Evolutionary conservation across 73 alveolate species (phyloP).

Genomic region (Paramecium bursaria): DNA sequence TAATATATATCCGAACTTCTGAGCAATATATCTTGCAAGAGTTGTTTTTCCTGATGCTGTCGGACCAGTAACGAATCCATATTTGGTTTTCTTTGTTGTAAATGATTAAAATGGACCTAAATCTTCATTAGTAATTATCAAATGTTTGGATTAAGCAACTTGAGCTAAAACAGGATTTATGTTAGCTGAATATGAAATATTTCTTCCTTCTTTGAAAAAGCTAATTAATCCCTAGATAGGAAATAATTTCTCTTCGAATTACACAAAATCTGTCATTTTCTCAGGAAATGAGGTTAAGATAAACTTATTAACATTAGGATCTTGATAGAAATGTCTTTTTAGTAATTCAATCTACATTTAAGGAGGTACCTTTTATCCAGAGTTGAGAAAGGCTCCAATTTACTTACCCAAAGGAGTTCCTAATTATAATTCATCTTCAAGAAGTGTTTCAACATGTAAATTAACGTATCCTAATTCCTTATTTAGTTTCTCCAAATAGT

Average conservation of each 20-base stretch:
- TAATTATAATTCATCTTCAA: constrained; percentile 26
- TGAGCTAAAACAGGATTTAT: constrained; percentile 33
- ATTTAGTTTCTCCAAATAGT: constrained; percentile 6
- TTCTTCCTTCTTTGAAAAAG: constrained; percentile 25
- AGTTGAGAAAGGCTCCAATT: constrained; percentile 38
- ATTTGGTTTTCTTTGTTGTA: constrained; percentile 43
- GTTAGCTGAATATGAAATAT: constrained; percentile 19
- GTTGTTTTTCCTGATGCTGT: constrained; percentile 63
- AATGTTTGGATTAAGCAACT: constrained; percentile 9
- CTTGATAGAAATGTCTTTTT: constrained; percentile 25
- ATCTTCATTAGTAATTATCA: constrained; percentile 34
- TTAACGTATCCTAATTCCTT: constrained; percentile 18
- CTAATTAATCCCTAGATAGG: constrained; percentile 38
- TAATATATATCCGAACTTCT: constrained; percentile 62
- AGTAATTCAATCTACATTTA: constrained; percentile 47
- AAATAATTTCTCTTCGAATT: constrained; percentile 27
- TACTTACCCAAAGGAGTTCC: constrained; percentile 46
- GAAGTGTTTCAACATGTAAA: constrained; percentile 17
- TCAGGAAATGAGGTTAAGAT: constrained; percentile 39
- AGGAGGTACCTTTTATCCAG: constrained; percentile 59
- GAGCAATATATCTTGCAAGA: constrained; percentile 60
- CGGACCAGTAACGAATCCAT: constrained; percentile 63
- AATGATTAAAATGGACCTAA: constrained; percentile 40
- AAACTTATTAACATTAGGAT: constrained; percentile 37
- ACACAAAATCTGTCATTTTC: constrained; percentile 4